These are phyloP conservation scores for Diplodia corticola DNA, from an alignment of 2,329 filamentous ascomycete genomes.

Conservation along the genomic window DNA sequence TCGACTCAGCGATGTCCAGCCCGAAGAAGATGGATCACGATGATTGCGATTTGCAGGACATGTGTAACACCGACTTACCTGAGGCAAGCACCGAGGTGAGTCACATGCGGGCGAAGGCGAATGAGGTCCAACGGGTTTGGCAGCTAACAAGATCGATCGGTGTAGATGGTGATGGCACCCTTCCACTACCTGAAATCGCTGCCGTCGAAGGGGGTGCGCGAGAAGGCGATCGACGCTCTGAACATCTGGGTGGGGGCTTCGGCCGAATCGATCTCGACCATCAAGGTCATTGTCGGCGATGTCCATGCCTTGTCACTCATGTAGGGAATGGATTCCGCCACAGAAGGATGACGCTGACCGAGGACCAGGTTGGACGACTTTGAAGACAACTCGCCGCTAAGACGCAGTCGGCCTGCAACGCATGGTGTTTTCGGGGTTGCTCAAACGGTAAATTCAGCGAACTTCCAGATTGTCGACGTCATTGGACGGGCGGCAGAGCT, in stretches of 20 bases:
- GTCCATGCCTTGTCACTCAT: neutral
- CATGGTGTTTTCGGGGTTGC: conserved; percentile 53
- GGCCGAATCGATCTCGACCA: neutral
- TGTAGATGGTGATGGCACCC: neutral
- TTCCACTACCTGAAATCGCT: conserved; percentile 31
- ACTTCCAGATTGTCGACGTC: conserved; percentile 47
- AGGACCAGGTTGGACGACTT: conserved; percentile 45
- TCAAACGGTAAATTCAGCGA: conserved; percentile 55
- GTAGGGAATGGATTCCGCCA: neutral
- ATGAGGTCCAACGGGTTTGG: too few relatives aligned
- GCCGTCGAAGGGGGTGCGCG: conserved; percentile 32
- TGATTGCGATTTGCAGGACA: too few relatives aligned
- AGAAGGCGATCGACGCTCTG: conserved; percentile 30
- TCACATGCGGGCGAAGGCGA: too few relatives aligned
- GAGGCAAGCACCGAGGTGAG: too few relatives aligned
- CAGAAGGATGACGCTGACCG: neutral
- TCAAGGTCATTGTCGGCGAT: neutral
- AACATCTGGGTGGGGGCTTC: conserved; percentile 32
- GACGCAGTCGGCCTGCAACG: conserved; percentile 50
- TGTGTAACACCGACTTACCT: too few relatives aligned
- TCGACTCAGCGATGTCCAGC: too few relatives aligned
- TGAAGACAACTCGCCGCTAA: conserved; percentile 50
- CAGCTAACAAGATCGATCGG: too few relatives aligned
- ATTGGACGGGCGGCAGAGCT: too few relatives aligned
- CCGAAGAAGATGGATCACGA: too few relatives aligned